These are phyloP conservation scores for Hansfordia pulvinata DNA, from an alignment of 2,329 filamentous ascomycete genomes.

Conservation along the genomic window DNA sequence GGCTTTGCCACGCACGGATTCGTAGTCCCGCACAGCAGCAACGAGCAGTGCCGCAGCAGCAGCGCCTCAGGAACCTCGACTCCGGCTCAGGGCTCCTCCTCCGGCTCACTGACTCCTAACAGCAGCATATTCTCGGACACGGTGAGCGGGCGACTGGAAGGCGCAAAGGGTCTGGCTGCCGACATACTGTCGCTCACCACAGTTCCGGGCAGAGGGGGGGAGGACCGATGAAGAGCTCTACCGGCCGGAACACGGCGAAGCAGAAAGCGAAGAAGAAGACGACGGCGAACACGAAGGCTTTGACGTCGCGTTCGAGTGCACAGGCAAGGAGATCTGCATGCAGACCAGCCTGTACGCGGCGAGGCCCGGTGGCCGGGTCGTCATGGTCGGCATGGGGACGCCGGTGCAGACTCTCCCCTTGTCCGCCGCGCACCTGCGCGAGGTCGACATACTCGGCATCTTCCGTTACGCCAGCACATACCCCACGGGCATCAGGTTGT, in stretches of 20 bases:
- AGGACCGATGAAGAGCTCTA: too few species aligned
- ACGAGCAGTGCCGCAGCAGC: slow-evolving; percentile 25
- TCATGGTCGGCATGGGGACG: slow-evolving; percentile 71
- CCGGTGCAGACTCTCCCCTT: slow-evolving; percentile 63
- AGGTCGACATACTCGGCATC: slow-evolving; percentile 64
- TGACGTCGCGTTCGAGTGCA: slow-evolving; percentile 63
- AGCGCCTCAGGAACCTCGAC: slow-evolving; percentile 31
- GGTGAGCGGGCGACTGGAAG: slow-evolving; percentile 31
- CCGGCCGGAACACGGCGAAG: too few species aligned
- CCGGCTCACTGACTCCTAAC: neutral
- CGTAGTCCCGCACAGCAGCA: slow-evolving; percentile 34
- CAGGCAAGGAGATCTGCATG: slow-evolving; percentile 61
- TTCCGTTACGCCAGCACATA: slow-evolving; percentile 72
- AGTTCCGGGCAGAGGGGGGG: too few species aligned
- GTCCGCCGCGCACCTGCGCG: slow-evolving; percentile 57
- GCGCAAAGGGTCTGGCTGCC: slow-evolving; percentile 32
- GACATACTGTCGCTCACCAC: slow-evolving; percentile 31
- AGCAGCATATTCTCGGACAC: slow-evolving; percentile 26
- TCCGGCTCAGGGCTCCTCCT: slow-evolving; percentile 11
- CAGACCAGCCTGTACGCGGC: slow-evolving; percentile 64
- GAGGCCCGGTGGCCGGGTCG: slow-evolving; percentile 54
- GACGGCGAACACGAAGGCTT: slow-evolving; percentile 51
- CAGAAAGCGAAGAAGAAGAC: slow-evolving; percentile 18
- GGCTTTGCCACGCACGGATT: slow-evolving; percentile 48
- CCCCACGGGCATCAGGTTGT: slow-evolving; percentile 50